A percentile compares a stretch with the other conserved stretches of the same genome.
phyloP scores from a whole-genome alignment of 1,284 basidiomycete genomes.

The Pseudozyma thailandica region DNA sequence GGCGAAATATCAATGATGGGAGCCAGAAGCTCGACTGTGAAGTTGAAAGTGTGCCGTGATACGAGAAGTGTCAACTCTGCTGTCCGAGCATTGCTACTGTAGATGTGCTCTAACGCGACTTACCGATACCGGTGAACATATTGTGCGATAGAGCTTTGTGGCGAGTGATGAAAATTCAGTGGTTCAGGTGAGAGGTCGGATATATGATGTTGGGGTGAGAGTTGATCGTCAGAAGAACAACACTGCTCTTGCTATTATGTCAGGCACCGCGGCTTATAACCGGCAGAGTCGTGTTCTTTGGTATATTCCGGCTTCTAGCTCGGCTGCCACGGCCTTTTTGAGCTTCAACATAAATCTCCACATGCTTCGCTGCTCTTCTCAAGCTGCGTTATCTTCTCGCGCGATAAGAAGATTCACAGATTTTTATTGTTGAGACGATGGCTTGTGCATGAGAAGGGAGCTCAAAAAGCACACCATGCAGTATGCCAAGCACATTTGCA shows the following conservation, averaged over 20 bases:
- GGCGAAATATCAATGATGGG: slow-evolving; percentile 74
- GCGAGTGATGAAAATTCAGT: neutral
- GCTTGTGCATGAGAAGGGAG: slow-evolving; percentile 14
- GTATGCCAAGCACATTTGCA: neutral
- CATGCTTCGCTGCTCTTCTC: slow-evolving; percentile 10
- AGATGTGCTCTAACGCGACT: too few species aligned
- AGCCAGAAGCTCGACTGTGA: slow-evolving; percentile 77
- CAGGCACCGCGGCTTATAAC: slow-evolving; percentile 27
- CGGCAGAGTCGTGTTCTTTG: slow-evolving; percentile 2
- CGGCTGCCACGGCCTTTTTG: slow-evolving; percentile 4
- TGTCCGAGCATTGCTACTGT: neutral
- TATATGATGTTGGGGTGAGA: neutral
- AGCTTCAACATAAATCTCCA: slow-evolving; percentile 15
- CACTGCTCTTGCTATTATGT: slow-evolving; percentile 14
- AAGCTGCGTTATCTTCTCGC: slow-evolving; percentile 9
- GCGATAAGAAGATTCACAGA: slow-evolving; percentile 28
- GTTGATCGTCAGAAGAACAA: neutral
- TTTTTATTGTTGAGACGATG: slow-evolving; percentile 10
- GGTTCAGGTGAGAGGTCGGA: neutral
- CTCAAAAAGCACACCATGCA: slow-evolving; percentile 8
- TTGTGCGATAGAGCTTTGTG: neutral
- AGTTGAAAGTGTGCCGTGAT: neutral
- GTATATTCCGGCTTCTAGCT: slow-evolving; percentile 21
- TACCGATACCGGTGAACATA: slow-evolving; percentile 63
- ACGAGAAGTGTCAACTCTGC: neutral